phyloP scores from a whole-genome alignment of 768 basidiomycete genomes.

The Rhizopogon vesiculosus region DNA sequence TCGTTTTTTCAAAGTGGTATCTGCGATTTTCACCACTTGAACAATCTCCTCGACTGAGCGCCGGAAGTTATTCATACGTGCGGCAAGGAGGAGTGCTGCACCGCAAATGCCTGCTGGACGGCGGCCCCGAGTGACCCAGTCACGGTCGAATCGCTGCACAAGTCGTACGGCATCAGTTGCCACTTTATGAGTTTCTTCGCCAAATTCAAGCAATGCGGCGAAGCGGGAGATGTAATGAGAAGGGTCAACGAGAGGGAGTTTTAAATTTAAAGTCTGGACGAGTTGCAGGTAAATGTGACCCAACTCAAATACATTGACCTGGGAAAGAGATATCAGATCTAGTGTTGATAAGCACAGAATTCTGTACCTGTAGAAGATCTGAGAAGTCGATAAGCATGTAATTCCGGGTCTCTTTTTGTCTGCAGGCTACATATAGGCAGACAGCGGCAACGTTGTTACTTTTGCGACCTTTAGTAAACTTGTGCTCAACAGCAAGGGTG shows the following conservation, averaged over 20 bases:
- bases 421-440: conserved; percentile 91
- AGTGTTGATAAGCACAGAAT: background rate
- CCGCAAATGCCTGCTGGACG: conserved; percentile 98
- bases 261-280: conserved; percentile 80
- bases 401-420: conserved; percentile 84
- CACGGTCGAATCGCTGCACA: conserved; percentile 89
- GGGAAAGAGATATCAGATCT: conserved; percentile 1
- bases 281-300: conserved; percentile 96
- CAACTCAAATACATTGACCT: conserved; percentile 98
- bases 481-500: conserved; percentile 90
- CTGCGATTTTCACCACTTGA: conserved; percentile 99
- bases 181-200: conserved; percentile 88
- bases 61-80: conserved; percentile 97
- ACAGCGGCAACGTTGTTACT: conserved; percentile 93
- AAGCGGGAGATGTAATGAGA: conserved; percentile 97
- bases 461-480: conserved; percentile 90
- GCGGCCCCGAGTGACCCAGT: conserved; percentile 96
- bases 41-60: conserved; percentile 93
- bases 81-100: conserved; percentile 90
- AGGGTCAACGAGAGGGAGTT: conserved; percentile 88
- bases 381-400: conserved; percentile 99
- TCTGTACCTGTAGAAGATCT: conserved; percentile 78
- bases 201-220: conserved; percentile 91
- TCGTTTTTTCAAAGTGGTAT: conserved; percentile 88
- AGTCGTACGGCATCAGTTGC: conserved; percentile 92